Conservation (phyloP, 257 asterid genomes). For the Primulina tabacum region DNA sequence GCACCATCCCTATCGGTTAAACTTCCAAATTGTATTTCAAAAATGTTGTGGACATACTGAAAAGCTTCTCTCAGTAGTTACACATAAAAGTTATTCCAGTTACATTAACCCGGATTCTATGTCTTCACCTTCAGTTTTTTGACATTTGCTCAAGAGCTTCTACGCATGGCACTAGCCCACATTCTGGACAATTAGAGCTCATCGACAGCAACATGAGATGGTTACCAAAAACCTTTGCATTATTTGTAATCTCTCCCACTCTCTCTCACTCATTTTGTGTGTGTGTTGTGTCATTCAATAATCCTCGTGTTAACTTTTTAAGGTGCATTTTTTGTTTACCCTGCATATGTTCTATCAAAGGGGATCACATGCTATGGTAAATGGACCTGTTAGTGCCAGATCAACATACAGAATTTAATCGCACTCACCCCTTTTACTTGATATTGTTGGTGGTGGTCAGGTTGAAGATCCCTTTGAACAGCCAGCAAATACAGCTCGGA, state of each 20-base stretch:
- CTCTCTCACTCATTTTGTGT: conserved; percentile 22
- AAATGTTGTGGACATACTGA: conserved; percentile 17
- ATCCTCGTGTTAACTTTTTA: not conserved
- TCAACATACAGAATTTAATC: not conserved
- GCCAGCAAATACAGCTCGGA: conserved; percentile 80
- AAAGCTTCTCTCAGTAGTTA: conserved; percentile 12
- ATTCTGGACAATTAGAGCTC: conserved; percentile 73
- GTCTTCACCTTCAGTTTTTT: conserved; percentile 60
- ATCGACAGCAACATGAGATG: conserved; percentile 85
- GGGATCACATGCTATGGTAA: too few species aligned
- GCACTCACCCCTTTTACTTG: conserved; percentile 8
- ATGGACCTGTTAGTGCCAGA: not conserved
- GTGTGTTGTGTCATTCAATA: not conserved
- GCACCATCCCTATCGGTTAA: not conserved
- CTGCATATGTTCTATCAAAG: not conserved
- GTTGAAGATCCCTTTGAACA: conserved; percentile 98
- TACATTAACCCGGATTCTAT: conserved; percentile 29
- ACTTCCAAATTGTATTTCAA: not conserved
- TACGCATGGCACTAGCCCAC: conserved; percentile 57
- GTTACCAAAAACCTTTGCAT: conserved; percentile 80
- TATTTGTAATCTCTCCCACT: conserved; percentile 55
- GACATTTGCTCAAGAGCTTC: conserved; percentile 65
- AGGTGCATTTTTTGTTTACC: not conserved
- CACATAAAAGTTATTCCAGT: conserved; percentile 13
- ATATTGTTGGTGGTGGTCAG: conserved; percentile 38